Base-by-base conservation (phyloP, 805 yeast species). In the Kluyveromyces dobzhanskii region DNA sequence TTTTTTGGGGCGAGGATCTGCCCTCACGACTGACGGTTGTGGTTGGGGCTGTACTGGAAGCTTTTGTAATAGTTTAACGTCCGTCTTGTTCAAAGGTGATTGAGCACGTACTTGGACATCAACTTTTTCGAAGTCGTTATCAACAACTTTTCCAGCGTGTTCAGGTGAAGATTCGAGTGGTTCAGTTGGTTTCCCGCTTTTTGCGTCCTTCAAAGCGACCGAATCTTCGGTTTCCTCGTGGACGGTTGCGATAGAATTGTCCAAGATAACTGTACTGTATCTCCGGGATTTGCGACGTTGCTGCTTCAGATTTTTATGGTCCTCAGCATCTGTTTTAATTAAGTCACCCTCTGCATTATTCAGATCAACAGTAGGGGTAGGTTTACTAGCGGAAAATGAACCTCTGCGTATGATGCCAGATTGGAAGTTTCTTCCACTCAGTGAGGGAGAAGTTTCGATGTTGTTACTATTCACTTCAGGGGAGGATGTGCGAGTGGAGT, bases 291-390 rank as follows among this genome's bases (percentile, higher is more conserved):
- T 43, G 26, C 46, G 29, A 26, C 49, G 32, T 30, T 44, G 44
- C 28, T 44, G 26, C 23, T 31, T 30, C 30, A 29, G 16, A 16
- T 47, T 52, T 9, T 37, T 35, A 30, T 41, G 35, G 12, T 41
- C 46, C 23, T 51, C 53, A 7, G 37, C 44, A 31, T 50, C 53
- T 21, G 62, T 58, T 26, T 51, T 59, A n/a, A 61, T 62, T 24
- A 62, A 50, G 37, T 62, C 67, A 36, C 67, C 69, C 42, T 57
- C 56, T 17, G 59, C 65, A 35, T 48, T 44, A 18, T 60, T 47
- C 43, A 62, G 23, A 37, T 64, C 66, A 24, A 64, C 54, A 3
- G 61, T 57, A 13, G 65, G 65, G 5, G 32, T 10, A 16, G 32
- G 32, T 35, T 59, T 53, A 39, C 63, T 56, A 24, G 59, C 40